Evolutionary conservation across 768 basidiomycete genomes (phyloP), one percentile per base, ranked within the genome.

Genomic region (Hydnomerulius pinastri): DNA sequence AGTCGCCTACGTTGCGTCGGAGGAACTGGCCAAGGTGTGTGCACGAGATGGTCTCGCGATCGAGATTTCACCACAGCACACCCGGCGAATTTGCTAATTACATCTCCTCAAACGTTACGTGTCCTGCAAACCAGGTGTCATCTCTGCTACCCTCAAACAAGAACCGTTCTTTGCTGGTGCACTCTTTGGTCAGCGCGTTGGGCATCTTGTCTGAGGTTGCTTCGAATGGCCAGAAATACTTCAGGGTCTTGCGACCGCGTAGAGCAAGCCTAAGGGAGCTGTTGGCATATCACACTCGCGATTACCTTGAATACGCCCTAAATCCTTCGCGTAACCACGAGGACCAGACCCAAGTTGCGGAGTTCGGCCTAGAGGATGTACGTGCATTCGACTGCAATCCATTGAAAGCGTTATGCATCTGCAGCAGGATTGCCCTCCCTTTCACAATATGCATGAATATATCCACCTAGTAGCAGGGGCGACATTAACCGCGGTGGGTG

Each of bases 351-450:
- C 57, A 53, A 46, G 44, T 48, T 4, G 53, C 64, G 32, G 76
- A 82, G 41, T 81, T 82, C 54, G 85, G 88, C 4, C 66, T 85
- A 15, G 77, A 82, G 58, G 83, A 84, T 61, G 85, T 82, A 58
- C 52, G 72, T 63, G 6, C 11, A 8, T 41, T 47, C 28, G 33
- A 13, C 39, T 32, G 12, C 36, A 13, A 17, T 49, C 15, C 18
- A 8, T 8, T 24, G 17, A 23, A 30, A 6, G 18, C 20, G 38
- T 50, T 38, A 32, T 38, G 41, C 25, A 53, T 43, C 33, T 51
- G 12, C 42, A 29, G 38, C 58, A 92, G 89, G 93, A 97, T 62
- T 95, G 92, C 57, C 90, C 93, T 0, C 70, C 77, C 1, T 98
- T 98, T 62, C 68, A 67, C 5, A 80, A 78, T 2, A 77, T 98